Evolutionary conservation across 208 protist species (phyloP).

Genomic region (Vickermania ingenoplastis): DNA sequence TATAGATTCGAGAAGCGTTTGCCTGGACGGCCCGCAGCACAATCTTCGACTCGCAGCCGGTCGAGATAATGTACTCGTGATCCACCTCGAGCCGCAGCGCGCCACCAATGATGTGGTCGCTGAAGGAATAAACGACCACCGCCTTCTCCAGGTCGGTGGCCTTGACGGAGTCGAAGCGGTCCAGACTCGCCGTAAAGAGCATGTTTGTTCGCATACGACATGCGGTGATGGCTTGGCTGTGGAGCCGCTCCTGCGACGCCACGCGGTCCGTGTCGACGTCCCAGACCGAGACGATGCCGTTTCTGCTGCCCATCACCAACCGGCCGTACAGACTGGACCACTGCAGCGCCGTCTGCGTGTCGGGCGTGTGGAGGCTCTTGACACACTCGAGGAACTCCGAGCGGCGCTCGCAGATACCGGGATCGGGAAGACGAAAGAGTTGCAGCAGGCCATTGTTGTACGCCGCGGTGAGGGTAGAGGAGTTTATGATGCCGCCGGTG

Average conservation of each 20-base stretch:
- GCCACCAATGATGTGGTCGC: constrained; percentile 40
- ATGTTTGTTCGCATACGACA: constrained; percentile 9
- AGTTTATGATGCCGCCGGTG: constrained; percentile 9
- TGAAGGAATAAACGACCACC: constrained; percentile 23
- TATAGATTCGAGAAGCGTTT: constrained; percentile 22
- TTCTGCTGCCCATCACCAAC: constrained; percentile 31
- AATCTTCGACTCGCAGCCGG: constrained; percentile 31
- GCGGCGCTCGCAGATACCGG: constrained; percentile 15
- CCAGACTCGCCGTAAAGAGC: constrained; percentile 29
- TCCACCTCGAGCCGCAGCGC: constrained; percentile 18
- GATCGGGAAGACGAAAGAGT: constrained; percentile 7
- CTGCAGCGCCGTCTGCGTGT: constrained; percentile 30
- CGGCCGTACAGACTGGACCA: constrained; percentile 26
- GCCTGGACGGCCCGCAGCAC: constrained; percentile 27
- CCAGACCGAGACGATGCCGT: constrained; percentile 32
- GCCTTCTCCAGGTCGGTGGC: constrained; percentile 31
- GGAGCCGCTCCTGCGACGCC: constrained; percentile 20
- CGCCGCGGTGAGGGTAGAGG: constrained; percentile 25
- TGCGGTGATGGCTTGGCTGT: constrained; percentile 16
- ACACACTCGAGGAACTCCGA: constrained; percentile 16
- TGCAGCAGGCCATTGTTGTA: constrained; percentile 32
- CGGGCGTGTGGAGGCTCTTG: constrained; percentile 13
- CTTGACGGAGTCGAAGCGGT: constrained; percentile 35
- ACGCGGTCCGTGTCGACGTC: constrained; percentile 20
- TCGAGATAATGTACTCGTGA: constrained; percentile 32